Conservation (phyloP, 2,329 filamentous ascomycete species). For the Penicillium polonicum region DNA sequence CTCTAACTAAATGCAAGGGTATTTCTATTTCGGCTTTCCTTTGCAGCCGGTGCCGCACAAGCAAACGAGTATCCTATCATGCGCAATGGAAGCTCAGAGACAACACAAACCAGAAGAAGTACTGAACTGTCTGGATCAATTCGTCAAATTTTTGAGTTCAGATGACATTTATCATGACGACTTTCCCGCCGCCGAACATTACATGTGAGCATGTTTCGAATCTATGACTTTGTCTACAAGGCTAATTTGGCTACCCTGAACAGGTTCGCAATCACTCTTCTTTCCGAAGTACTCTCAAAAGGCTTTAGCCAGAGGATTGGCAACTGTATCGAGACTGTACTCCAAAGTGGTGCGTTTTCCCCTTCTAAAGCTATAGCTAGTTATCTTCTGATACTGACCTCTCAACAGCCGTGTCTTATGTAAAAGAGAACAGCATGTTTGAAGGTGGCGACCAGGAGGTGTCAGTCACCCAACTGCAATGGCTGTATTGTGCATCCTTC, state of each 20-base stretch:
- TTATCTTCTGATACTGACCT: not conserved
- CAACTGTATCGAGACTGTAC: not conserved
- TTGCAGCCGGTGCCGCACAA: not conserved
- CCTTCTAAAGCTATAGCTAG: not conserved
- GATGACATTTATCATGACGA: not conserved
- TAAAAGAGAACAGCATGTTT: not conserved
- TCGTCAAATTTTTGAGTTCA: not conserved
- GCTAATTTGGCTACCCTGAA: not conserved
- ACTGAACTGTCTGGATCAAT: not conserved
- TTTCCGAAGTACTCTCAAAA: not conserved
- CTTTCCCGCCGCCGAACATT: constrained; percentile 1
- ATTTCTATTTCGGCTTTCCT: constrained; percentile 1
- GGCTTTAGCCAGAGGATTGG: not conserved
- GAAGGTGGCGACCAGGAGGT: not conserved
- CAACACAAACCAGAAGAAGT: constrained; percentile 62
- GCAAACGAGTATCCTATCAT: constrained; percentile 63
- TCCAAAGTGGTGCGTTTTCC: not conserved
- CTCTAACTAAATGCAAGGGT: not conserved
- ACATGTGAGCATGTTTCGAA: not conserved
- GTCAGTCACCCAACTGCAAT: constrained; percentile 5
- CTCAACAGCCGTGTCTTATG: not conserved
- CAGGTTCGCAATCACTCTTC: constrained; percentile 4
- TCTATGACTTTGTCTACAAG: not conserved
- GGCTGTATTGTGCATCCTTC: constrained; percentile 1
- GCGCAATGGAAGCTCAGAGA: constrained; percentile 72